Base-by-base conservation (phyloP, 441 rosid species). In the Brassica hybrid region DNA sequence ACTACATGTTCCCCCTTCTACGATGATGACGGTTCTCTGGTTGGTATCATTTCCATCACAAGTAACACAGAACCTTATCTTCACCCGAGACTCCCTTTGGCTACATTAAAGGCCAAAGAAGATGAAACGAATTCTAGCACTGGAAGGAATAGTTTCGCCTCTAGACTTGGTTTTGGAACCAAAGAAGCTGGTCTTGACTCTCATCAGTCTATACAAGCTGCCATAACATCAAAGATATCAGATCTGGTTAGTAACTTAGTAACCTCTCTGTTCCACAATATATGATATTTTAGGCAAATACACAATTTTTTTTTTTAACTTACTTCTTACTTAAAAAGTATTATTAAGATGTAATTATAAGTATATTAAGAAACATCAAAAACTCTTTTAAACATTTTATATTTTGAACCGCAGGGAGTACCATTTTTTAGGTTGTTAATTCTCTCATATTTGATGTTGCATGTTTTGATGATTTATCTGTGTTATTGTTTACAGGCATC, bases 151-250 rank as follows among this genome's bases (percentile, higher is more conserved):
- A 72, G 30, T 17, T 89, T 90, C 72, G 76, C 91, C 3, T 74
- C 88, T 67, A 74, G 75, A 57, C 74, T 73, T 67, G 81, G 81
- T 52, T 73, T 73, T 32, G 63, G 59, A 25, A 43, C 82, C 45
- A 74, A 50, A 74, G 72, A 43, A 69, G 75, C 72, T 27, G 97
- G 97, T 63, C 92, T 94, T 77, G 97, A 91, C 83, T 77, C 96
- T 77, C 92, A 91, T 75, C 97, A 95, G 84, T 95, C 99, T 77
- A 76, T 95, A 72, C 99, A 95, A 87, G 78, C 77, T 59, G 92
- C 96, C 52, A 80, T 95, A 78, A 92, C 97, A 11, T 93, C 97
- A 19, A 91, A 88, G 80, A 83, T 95, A 81, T 86, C 99, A 17
- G 89, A 88, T 84, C 84, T 95, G 91, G 99, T 95, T 79, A 88